These are phyloP conservation scores for Alopecurus myosuroides DNA, from an alignment of 176 grass and related monocot species.

Conservation along the genomic window DNA sequence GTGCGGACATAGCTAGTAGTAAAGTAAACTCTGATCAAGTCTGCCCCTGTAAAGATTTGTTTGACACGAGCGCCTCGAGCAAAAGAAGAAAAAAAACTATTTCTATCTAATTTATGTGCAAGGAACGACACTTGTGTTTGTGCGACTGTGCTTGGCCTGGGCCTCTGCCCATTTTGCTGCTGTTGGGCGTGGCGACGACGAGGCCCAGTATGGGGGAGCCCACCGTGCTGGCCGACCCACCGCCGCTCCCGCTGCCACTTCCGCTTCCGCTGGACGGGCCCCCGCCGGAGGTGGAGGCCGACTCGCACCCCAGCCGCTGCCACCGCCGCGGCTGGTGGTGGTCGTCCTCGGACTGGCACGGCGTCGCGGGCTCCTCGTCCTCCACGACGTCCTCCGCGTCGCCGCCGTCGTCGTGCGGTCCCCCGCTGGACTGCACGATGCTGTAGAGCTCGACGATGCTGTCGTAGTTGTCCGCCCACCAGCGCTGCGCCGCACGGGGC, in stretches of 20 bases:
- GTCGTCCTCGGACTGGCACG: conserved; percentile 60
- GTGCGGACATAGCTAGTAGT: not conserved
- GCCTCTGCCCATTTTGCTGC: not conserved
- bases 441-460: conserved; percentile 66
- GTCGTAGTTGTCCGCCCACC: conserved; percentile 66
- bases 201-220: conserved; percentile 48
- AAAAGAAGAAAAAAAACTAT: not conserved
- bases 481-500: conserved; percentile 42
- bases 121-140: conserved; percentile 7
- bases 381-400: not conserved
- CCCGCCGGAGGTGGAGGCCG: conserved; percentile 37
- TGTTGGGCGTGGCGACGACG: conserved; percentile 25
- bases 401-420: not conserved
- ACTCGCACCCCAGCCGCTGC: conserved; percentile 14
- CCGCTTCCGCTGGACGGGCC: conserved; percentile 38
- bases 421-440: conserved; percentile 32
- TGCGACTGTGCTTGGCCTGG: not conserved
- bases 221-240: conserved; percentile 39
- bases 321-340: conserved; percentile 9
- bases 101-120: not conserved
- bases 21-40: not conserved
- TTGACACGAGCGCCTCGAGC: not conserved
- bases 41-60: not conserved
- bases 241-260: conserved; percentile 28
- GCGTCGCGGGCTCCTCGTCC: conserved; percentile 30